Evolutionary conservation across 1,139 yeast species (phyloP).

Genomic region (Candida sanyaensis): DNA sequence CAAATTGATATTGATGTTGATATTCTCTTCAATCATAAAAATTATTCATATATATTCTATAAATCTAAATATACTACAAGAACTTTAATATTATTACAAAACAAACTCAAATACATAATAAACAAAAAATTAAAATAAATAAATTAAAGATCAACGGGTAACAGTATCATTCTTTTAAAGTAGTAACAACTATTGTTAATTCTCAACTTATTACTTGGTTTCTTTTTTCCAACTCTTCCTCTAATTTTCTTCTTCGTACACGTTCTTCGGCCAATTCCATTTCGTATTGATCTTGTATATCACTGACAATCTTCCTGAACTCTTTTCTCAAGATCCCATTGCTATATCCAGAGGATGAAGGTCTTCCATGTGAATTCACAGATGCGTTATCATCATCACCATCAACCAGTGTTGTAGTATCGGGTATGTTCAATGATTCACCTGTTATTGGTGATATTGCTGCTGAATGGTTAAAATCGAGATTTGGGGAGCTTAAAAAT

Average conservation of each 20-base stretch:
- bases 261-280: conserved; percentile 59
- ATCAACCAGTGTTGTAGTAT: conserved; percentile 4
- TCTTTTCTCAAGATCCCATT: conserved; percentile 63
- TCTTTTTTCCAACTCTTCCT: conserved; percentile 28
- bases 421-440: conserved; percentile 11
- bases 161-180: too few species aligned
- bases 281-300: conserved; percentile 63
- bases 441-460: conserved; percentile 30
- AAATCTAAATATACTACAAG: too few species aligned
- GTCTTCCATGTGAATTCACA: conserved; percentile 15
- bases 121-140: too few species aligned
- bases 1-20: too few species aligned
- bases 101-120: too few species aligned
- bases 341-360: conserved; percentile 25
- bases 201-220: too few species aligned
- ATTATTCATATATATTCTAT: too few species aligned
- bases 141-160: too few species aligned
- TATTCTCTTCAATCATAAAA: too few species aligned
- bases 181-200: too few species aligned
- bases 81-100: too few species aligned
- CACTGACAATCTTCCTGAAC: conserved; percentile 66
- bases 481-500: conserved; percentile 9
- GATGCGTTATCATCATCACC: conserved; percentile 8
- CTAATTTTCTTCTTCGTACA: conserved; percentile 51
- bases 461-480: conserved; percentile 5